Base-by-base conservation (phyloP, 2,329 filamentous ascomycete genomes). In the Sordariomycetes sp. region DNA sequence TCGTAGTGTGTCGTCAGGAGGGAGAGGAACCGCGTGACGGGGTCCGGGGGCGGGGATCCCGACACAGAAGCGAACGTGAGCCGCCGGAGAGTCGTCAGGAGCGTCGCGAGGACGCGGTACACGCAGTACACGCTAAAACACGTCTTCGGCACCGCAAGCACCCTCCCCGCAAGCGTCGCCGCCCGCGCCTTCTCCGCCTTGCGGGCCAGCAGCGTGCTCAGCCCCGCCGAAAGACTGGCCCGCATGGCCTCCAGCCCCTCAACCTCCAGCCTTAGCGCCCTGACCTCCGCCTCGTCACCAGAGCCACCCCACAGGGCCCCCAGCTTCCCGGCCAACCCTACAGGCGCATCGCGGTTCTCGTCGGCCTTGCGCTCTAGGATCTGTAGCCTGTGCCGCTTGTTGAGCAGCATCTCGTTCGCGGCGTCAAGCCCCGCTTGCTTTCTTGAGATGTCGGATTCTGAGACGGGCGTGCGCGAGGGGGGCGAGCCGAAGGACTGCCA, bases 1-100 rank as follows among this genome's bases (percentile, higher is more conserved):
- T 95, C 88, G 81, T 88, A 91, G 71, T 95, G 88, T 58, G 86
- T 85, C 3, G 88, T 89, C 20, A 95, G 72, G 13, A 95, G 76
- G 5, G 88, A 87, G 10, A 95, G 80, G 60, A 92, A 78, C 61
- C 89, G 87, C 72, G 87, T 95, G 67, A 95, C 87, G 0, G 90
- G 90, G 66, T 95, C 90, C 17, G 84, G 85, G 28, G 56, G 81
- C 81, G 32, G 85, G 79, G 69, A 89, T 85, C 61, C 67, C 70
- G 35, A 54, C 13, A 15, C 68, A 17, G 62, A 67, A 12, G 64
- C 60, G 24, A 54, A 39, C 48, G 39, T n/a, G 28, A 55, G 12
- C 42, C 88, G 84, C 4, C 84, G 84, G 4, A 88, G 62, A 1
- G 82, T 85, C 1, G 86, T 85, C 5, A 91, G 65, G 0, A 77